Conservation (phyloP, 2,329 filamentous ascomycete genomes). For the Nigrospora osmanthi region DNA sequence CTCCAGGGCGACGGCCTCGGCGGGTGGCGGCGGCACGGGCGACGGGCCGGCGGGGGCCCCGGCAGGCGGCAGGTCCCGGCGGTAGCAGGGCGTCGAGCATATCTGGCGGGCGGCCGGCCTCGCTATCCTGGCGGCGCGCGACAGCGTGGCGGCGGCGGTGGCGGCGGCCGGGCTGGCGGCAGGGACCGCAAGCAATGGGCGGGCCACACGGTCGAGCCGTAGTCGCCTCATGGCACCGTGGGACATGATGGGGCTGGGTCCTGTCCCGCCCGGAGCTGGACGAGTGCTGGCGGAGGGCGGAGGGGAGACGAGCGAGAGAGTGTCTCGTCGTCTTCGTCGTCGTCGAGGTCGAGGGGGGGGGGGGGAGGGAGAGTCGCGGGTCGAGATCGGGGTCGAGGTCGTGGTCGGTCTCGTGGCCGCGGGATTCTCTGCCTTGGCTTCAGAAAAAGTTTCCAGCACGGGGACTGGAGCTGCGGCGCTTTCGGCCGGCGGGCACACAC, state of each 20-base stretch:
- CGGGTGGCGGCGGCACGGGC: too few species aligned
- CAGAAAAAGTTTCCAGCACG: slow-evolving; percentile 20
- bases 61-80: too few species aligned
- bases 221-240: slow-evolving; percentile 49
- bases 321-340: too few species aligned
- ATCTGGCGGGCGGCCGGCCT: slow-evolving; percentile 2
- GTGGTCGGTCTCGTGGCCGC: slow-evolving; percentile 7
- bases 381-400: slow-evolving; percentile 5
- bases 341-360: too few species aligned
- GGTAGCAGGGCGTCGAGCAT: slow-evolving; percentile 2
- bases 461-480: slow-evolving; percentile 11
- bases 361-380: too few species aligned
- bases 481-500: too few species aligned
- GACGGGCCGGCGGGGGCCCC: too few species aligned
- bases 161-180: slow-evolving; percentile 35
- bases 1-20: too few species aligned
- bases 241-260: neutral
- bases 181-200: slow-evolving; percentile 43
- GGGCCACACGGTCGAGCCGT: slow-evolving; percentile 51
- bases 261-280: too few species aligned
- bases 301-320: too few species aligned
- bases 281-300: too few species aligned
- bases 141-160: slow-evolving; percentile 29
- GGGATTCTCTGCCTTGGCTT: slow-evolving; percentile 13
- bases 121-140: slow-evolving; percentile 5